These are phyloP conservation scores for Brettanomyces anomalus DNA, from an alignment of 805 yeast species.

Conservation along the genomic window DNA sequence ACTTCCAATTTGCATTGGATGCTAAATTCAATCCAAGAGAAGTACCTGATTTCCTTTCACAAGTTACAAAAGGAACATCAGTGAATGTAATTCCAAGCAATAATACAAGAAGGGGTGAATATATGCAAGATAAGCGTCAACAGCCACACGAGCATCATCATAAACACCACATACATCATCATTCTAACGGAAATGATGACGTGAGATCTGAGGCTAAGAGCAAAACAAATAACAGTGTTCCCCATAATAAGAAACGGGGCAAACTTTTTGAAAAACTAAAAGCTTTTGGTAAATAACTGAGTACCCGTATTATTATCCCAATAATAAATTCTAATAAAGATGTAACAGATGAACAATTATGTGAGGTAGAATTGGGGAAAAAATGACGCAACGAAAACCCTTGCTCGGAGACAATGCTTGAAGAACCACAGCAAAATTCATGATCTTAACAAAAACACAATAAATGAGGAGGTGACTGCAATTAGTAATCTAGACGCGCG, in stretches of 20 bases:
- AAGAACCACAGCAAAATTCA: no score
- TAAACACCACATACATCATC: slow-evolving; percentile 4
- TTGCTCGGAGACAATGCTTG: no score
- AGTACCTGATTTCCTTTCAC: slow-evolving; percentile 14
- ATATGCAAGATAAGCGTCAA: not conserved
- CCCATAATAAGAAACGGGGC: slow-evolving; percentile 9
- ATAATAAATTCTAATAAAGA: no score
- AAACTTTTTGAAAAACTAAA: slow-evolving; percentile 18
- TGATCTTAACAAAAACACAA: no score
- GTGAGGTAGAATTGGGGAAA: no score
- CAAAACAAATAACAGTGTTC: not conserved
- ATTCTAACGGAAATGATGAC: not conserved
- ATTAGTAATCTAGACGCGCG: no score
- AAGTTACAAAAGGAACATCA: no score
- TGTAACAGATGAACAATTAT: no score
- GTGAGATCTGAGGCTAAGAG: not conserved
- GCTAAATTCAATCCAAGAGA: slow-evolving; percentile 8
- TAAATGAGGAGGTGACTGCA: no score
- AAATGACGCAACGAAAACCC: no score
- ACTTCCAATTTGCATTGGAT: slow-evolving; percentile 19
- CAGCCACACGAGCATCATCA: slow-evolving; percentile 5
- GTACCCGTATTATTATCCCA: no score
- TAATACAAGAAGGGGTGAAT: not conserved
- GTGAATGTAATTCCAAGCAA: not conserved
- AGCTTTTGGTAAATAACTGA: slow-evolving; percentile 10